Percentiles rank a stretch among this genome's conserved stretches.
phyloP scores from a whole-genome alignment of 192 early-diverging fungal species.

The Podila clonocystis region DNA sequence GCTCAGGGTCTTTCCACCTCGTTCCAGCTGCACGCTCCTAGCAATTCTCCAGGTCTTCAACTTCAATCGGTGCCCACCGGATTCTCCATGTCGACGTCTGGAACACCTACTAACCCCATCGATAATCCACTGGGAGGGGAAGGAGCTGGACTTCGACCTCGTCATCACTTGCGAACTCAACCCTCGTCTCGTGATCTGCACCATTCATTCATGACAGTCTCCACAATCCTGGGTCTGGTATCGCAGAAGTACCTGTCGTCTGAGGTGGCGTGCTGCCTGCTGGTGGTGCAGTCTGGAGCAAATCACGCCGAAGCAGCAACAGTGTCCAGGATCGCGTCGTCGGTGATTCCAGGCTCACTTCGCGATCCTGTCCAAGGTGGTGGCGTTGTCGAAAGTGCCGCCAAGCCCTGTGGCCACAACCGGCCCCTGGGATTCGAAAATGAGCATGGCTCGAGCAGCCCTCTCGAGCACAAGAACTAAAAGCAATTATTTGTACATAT shows the following conservation, averaged over 20 bases:
- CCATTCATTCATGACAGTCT: constrained; percentile 34
- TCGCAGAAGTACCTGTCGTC: constrained; percentile 26
- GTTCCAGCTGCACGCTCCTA: not conserved
- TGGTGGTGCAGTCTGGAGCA: constrained; percentile 30
- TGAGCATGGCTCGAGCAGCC: constrained; percentile 1
- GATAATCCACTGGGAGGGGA: constrained; percentile 35
- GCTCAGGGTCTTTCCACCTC: constrained; percentile 4
- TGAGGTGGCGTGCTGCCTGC: constrained; percentile 17
- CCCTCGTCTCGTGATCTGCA: constrained; percentile 37
- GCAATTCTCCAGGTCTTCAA: constrained; percentile 19
- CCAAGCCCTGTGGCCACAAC: not conserved
- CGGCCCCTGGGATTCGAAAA: constrained; percentile 10
- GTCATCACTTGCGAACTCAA: constrained; percentile 26
- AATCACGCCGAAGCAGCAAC: constrained; percentile 1
- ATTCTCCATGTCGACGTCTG: not conserved
- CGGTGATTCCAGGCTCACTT: not conserved
- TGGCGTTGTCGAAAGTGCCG: not conserved
- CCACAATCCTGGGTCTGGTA: constrained; percentile 17
- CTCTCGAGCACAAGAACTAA: not conserved
- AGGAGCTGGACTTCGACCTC: not conserved
- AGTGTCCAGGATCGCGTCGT: not conserved
- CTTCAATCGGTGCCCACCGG: constrained; percentile 15
- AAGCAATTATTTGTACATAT: not conserved
- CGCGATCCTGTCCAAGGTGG: not conserved
- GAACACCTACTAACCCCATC: constrained; percentile 9